phyloP scores from a whole-genome alignment of 1,284 basidiomycete genomes.

The Rhodotorula sp. region DNA sequence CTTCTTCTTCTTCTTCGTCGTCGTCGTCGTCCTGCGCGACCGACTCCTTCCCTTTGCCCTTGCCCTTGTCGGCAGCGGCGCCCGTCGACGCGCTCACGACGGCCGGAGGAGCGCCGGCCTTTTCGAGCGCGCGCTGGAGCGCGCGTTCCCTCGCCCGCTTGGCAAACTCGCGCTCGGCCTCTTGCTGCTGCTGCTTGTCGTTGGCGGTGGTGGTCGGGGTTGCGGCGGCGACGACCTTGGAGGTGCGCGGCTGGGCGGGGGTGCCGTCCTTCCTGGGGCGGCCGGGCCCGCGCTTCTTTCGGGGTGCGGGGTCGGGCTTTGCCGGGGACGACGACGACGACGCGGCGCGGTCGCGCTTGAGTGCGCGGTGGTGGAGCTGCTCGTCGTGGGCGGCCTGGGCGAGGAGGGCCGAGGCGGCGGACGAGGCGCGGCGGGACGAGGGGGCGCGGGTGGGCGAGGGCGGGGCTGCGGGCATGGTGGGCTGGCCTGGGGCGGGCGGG shows the following conservation, averaged over 20 bases:
- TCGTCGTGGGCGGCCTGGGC: neutral
- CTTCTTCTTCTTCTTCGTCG: conserved; percentile 6
- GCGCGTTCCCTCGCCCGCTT: neutral
- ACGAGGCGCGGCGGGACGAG: conserved; percentile 3
- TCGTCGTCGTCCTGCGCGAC: neutral
- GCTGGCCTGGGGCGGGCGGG: too few relatives aligned
- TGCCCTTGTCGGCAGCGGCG: neutral
- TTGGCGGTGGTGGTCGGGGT: too few relatives aligned
- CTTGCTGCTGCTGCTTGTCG: too few relatives aligned
- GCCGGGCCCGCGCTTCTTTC: neutral
- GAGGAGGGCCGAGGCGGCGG: conserved; percentile 1
- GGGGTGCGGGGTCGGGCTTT: neutral
- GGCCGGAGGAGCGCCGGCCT: neutral
- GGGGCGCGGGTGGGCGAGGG: neutral
- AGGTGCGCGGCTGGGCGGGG: too few relatives aligned
- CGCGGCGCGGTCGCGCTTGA: neutral
- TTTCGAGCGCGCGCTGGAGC: neutral
- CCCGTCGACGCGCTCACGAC: neutral
- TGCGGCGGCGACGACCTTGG: neutral
- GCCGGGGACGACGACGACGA: neutral
- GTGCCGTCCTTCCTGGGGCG: neutral
- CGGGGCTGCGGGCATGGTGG: neutral
- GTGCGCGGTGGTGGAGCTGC: neutral
- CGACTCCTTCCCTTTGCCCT: conserved; percentile 9
- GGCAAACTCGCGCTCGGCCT: too few relatives aligned